Base-by-base conservation (phyloP, 257 asterid species). In the Solanum commersonii region DNA sequence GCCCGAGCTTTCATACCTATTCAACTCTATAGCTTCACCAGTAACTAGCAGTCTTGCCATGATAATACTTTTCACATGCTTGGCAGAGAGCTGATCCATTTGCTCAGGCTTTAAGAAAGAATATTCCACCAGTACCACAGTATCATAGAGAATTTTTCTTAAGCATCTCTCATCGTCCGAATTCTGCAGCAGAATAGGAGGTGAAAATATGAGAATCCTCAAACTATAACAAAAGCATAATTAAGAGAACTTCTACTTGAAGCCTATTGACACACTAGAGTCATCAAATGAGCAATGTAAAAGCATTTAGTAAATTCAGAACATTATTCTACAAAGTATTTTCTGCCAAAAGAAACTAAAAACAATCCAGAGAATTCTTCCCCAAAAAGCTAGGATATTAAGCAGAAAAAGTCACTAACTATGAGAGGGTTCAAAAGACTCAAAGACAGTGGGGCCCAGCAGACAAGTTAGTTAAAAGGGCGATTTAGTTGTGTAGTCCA, bases 61-160 rank as follows among this genome's bases (percentile, higher is more conserved):
- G 67, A 89, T 87, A 89, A 92, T 84, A 72, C 90, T 49, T 87
- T 91, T 93, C 46, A 84, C 94, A 82, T 89, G 93, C 91, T 88
- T 87, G 87, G 71, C 90, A 27, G 98, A 89, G 52, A 95, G 92
- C 86, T 83, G 81, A 85, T 87, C 92, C 93, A 94, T 74, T 88
- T 88, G 90, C 87, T 89, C 90, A 7, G 95, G 94, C 85, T 81
- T 83, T 49, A 95, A 94, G 89, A 95, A 95, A 79, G 95, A 90
- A 88, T 95, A 95, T 9, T 94, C 96, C 73, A 92, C 96, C 87
- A 93, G 89, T 81, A 92, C 52, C 42, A 92, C 88, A n/a, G 94
- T 91, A 79, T 94, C 95, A 77, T 91, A 90, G 77, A 94, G 92
- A 67, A 94, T 86, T 34, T 93, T 89, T 91, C 93, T 92, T 90